Base-by-base conservation (phyloP, 2,329 filamentous ascomycete genomes). In the Claviceps pazoutovae region DNA sequence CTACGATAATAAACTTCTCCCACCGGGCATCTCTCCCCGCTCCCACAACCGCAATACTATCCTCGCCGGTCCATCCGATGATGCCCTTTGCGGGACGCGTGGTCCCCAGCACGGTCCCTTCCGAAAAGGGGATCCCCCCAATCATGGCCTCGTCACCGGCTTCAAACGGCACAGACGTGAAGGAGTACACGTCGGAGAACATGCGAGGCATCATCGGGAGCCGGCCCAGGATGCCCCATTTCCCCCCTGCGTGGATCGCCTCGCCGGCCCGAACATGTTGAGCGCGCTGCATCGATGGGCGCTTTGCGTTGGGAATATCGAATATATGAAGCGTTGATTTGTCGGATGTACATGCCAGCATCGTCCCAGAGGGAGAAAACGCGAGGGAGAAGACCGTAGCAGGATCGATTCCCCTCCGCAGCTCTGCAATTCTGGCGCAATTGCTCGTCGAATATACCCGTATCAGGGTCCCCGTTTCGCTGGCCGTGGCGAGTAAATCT, bases 281-380 rank as follows among this genome's bases (percentile, higher is more conserved):
- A 53, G 61, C 64, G 54, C 63, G 62, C 44, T 61, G 62, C 34
- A 62, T 58, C 6, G 63, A 59, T 3, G 67, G 64, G 56, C 69
- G 71, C 49, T 71, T 72, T 8, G 73, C 70, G 54, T 78, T 76
- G 4, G 84, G 84, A 1, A 96, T 75, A 62, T 97, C 89, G 63
- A 96, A 98, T 39, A 98, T 78, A 67, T 98, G 93, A 11, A 98
- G 74, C 0, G 90, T 98, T 5, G 88, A 90, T 69, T 97, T 98
- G 73, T 98, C 93, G 1, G 90, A 96, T 1, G 91, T 97, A 55
- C 89, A 91, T 26, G 93, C 93, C 11, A 97, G 76, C 62, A 89
- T 78, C 44, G 76, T 79, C 49, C 85, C 86, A 1, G 83, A 83
- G 0, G 90, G 90, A 19, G 87, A 94, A 65, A 98, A 93, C 11